phyloP scores from a whole-genome alignment of 768 basidiomycete genomes.

The Clathrus columnatus region DNA sequence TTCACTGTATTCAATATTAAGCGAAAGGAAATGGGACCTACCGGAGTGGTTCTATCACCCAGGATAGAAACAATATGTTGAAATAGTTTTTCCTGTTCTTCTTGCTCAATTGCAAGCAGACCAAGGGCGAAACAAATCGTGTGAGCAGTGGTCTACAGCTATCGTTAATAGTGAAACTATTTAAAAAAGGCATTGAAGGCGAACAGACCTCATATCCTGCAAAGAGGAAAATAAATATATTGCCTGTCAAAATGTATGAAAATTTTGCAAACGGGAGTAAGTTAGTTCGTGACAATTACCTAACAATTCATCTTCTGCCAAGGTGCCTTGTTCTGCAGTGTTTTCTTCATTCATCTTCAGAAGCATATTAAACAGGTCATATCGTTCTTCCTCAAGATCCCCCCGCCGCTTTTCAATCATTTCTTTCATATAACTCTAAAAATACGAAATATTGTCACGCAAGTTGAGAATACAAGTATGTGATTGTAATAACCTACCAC shows the following conservation, averaged over 20 bases:
- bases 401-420: slow-evolving; percentile 42
- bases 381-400: slow-evolving; percentile 27
- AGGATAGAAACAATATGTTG: slow-evolving; percentile 5
- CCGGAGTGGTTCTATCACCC: background rate
- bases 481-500: slow-evolving; percentile 12
- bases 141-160: slow-evolving; percentile 19
- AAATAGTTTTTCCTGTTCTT: slow-evolving; percentile 14
- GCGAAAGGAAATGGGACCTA: slow-evolving; percentile 2
- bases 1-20: background rate
- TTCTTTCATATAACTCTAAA: slow-evolving; percentile 39
- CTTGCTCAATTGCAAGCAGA: slow-evolving; percentile 19
- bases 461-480: no score
- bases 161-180: background rate
- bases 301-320: slow-evolving; percentile 38
- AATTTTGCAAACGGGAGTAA: no score
- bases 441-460: background rate
- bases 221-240: slow-evolving; percentile 16
- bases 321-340: slow-evolving; percentile 21
- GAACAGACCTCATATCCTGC: slow-evolving; percentile 18
- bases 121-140: slow-evolving; percentile 16
- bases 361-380: slow-evolving; percentile 46
- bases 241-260: no score
- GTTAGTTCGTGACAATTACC: no score
- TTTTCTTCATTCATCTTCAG: slow-evolving; percentile 40
- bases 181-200: no score